Base-by-base conservation (phyloP, 208 protist species). In the Angomonas deanei region DNA sequence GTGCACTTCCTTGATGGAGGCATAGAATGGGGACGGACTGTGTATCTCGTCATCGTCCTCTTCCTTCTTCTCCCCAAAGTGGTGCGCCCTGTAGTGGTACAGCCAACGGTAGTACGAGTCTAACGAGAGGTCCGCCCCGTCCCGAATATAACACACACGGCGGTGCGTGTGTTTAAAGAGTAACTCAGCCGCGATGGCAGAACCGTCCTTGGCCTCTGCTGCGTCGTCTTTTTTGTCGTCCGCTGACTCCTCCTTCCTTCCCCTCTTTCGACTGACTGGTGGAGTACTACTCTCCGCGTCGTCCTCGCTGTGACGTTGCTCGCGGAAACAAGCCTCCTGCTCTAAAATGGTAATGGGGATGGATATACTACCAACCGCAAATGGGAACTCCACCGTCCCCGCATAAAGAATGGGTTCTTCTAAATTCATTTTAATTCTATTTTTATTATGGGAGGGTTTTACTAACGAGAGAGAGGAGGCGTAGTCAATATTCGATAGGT, bases 71-170 rank as follows among this genome's bases (percentile, higher is more conserved):
- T 8, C 17, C 30, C 53, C n/a, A 21, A 8, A 10, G 53, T 59
- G 46, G n/a, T 50, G 46, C 19, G 0, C 33, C 11, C 13, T 54
- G 36, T 64, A 8, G 49, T 69, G 42, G 39, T 55, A 31, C n/a
- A 85, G 34, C 71, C 78, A 88, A 50, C 88, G 82, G 60, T 87
- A 91, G 36, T 88, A 89, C 48, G 77, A 61, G 61, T 94, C 85
- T 42, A 77, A 38, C 19, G 52, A 58, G 10, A 86, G 70, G 0
- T 50, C 53, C 1, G 74, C 32, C 23, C 88, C 85, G 60, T 94
- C 85, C 24, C 88, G 84, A 1, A 94, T 33, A 62, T 92, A 94
- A 64, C 77, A 86, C 72, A 82, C 88, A 19, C 88, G 78, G 30
- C 78, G 48, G 55, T 92, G 88, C 15, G 86, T 90, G 68, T 75